These are phyloP conservation scores for Tylopilus subfusipes DNA, from an alignment of 768 basidiomycete genomes.

Conservation along the genomic window DNA sequence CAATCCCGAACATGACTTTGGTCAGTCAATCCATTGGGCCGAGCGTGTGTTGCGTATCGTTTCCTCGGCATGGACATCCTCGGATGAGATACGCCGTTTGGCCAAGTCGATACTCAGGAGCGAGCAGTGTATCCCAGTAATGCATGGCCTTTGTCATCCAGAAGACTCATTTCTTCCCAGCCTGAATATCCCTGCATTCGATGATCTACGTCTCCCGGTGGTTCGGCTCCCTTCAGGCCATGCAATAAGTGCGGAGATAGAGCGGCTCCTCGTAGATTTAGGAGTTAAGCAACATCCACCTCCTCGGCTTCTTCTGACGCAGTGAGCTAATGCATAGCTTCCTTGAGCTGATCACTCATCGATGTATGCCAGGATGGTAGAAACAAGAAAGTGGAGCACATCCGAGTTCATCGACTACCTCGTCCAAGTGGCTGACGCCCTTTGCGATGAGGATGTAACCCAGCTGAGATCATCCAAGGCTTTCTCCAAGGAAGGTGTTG, in stretches of 20 bases:
- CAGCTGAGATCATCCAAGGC: not conserved
- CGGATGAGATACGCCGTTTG: conserved; percentile 23
- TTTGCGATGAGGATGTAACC: not conserved
- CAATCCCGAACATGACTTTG: conserved; percentile 15
- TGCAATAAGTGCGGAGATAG: not conserved
- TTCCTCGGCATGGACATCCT: conserved; percentile 42
- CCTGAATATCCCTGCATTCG: conserved; percentile 41
- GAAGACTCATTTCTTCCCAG: conserved; percentile 64
- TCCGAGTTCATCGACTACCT: conserved; percentile 6
- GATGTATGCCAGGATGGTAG: conserved; percentile 2
- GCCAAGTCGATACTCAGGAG: not conserved
- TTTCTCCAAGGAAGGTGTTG: conserved; percentile 53
- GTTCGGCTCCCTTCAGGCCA: not conserved
- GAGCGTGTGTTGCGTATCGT: conserved; percentile 55
- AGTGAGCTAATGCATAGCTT: not conserved
- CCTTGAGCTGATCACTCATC: not conserved
- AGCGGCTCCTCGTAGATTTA: not conserved
- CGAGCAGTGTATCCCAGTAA: not conserved
- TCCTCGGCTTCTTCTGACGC: not conserved
- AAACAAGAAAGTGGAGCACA: conserved; percentile 1
- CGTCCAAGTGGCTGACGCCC: not conserved
- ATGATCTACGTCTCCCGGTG: not conserved
- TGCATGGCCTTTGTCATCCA: not conserved
- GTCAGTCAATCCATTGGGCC: not conserved
- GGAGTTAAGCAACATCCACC: not conserved